Base-by-base conservation (phyloP, 441 rosid genomes). In the Brassica balearica region DNA sequence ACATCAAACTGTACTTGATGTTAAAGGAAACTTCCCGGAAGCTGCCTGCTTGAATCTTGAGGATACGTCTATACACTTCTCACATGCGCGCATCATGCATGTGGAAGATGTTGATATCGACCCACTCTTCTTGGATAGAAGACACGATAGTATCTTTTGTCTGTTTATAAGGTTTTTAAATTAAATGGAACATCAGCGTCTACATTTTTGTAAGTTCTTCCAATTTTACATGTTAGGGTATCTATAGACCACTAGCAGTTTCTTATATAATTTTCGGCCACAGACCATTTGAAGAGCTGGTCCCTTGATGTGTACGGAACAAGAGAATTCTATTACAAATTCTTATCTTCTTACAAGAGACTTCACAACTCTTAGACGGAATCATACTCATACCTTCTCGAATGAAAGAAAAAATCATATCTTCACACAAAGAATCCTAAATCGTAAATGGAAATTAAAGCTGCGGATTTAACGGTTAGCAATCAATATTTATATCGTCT, bases 1-100 rank as follows among this genome's bases (percentile, higher is more conserved):
- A 29, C 11, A 22, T 15, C 5, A 58, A 41, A 19, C 6, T 68
- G 62, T 43, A 19, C 38, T n/a, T 23, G 48, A 8, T 12, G 68
- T 59, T 20, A 29, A 7, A 22, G 77, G 77, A 78, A 78, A 78
- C 41, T 78, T 73, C 81, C 77, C 46, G 73, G 81, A 78, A 78
- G 73, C 46, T 78, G 63, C 73, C 77, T 72, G 61, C 34, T 60
- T 48, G 22, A 59, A 53, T 67, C 34, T 60, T 48, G 22, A 59
- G 62, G 58, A 46, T 60, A 61, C 81, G 81, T 78, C 73, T 73
- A 67, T 61, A 22, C 10, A 68, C 65, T 48, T 78, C 82, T 73
- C 25, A 73, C 70, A 48, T 73, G 19, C 19, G 19, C 19, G 19
- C 1, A 19, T 19, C 19, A 19, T 19, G 51, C 82, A 73, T 78